phyloP scores from a whole-genome alignment of 2,329 filamentous ascomycete genomes.

The Grosmannia clavigera region DNA sequence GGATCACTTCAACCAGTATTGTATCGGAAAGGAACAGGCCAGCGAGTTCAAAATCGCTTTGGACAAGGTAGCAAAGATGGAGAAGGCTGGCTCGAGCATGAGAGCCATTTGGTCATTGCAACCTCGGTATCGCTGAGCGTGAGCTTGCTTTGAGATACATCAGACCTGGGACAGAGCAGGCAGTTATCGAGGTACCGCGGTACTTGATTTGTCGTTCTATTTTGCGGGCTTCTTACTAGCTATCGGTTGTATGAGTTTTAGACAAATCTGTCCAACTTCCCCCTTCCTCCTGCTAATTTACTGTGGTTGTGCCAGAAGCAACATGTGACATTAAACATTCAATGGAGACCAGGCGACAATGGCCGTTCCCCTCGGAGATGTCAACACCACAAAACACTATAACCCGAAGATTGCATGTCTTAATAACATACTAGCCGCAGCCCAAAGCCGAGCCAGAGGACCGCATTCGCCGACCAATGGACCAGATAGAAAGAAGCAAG shows the following conservation, averaged over 20 bases:
- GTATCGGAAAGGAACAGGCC: constrained; percentile 53
- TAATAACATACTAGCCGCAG: constrained; percentile 32
- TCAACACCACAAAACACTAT: constrained; percentile 43
- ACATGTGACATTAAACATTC: constrained; percentile 32
- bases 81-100: constrained; percentile 42
- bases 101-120: constrained; percentile 42
- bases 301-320: constrained; percentile 26
- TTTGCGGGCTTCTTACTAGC: neutral
- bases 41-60: constrained; percentile 75
- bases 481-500: neutral
- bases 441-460: constrained; percentile 14
- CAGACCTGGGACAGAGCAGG: neutral
- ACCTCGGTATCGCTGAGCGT: constrained; percentile 15
- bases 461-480: neutral
- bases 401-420: neutral
- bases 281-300: constrained; percentile 5
- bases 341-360: constrained; percentile 48
- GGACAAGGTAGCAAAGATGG: constrained; percentile 60
- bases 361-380: constrained; percentile 64
- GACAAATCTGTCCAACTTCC: neutral
- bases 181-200: neutral
- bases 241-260: neutral
- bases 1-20: constrained; percentile 78
- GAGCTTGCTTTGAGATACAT: too few relatives aligned
- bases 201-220: neutral